Base-by-base conservation (phyloP, 2,329 filamentous ascomycete genomes). In the Fusarium fujikuroi region DNA sequence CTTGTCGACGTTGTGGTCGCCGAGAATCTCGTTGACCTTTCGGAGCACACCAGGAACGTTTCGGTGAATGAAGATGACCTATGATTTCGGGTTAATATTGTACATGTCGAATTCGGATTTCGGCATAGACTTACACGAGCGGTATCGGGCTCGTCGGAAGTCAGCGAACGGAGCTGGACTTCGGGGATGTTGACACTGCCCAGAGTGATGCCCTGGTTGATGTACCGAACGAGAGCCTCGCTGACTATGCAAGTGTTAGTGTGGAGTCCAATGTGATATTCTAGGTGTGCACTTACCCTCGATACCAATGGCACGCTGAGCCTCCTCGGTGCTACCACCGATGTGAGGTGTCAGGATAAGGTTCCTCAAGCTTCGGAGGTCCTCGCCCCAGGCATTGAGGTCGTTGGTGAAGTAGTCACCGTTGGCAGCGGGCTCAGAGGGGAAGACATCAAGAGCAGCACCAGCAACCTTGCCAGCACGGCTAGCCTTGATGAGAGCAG, bases 131-230 rank as follows among this genome's bases (percentile, higher is more conserved):
- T 69, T 83, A 92, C 92, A 80, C 96, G 92, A 62, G 95, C 95
- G 81, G 96, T 93, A 81, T 97, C 91, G 30, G 92, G 90, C 84
- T 98, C 95, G 66, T 97, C 95, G 73, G 94, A 89, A 5, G 95
- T 97, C 77, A 98, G 85, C n/a, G 92, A 95, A 76, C 96, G 92
- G 78, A 99, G 88, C 76, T 91, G 92, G 76, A 97, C 93, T 83
- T 98, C 96, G n/a, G 96, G 96, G 86, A 99, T 87, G 85, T 99
- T 99, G 81, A 98, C 96, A 69, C 95, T 94, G 75, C 95, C 95
- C 32, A 97, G 84, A 7, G 96, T 99, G 63, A 92, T 91, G 69
- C 96, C 96, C 83, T 96, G 94, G 85, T 98, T 99, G 81, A 98
- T 96, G 82, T 98, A 99, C 79, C 93, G 91, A 64, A 97, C 93